Conservation (phyloP, 75 land plant genomes). For the Azolla pinnata region DNA sequence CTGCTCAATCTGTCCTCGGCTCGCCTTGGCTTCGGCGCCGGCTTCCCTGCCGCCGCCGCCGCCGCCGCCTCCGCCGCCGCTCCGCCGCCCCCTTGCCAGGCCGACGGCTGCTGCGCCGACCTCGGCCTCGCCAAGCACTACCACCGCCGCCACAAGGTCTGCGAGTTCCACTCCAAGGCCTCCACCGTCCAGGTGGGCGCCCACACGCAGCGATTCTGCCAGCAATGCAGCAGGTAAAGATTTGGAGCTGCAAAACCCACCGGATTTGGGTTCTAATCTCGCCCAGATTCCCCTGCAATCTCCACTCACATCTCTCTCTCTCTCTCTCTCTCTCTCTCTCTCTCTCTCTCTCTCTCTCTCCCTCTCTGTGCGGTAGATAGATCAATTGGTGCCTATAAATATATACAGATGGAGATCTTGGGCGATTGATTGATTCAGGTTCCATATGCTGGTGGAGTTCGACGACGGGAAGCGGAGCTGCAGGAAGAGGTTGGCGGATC, state of each 20-base stretch:
- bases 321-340: no score
- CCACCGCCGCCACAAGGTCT: slow-evolving; percentile 53
- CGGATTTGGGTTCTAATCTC: slow-evolving; percentile 2
- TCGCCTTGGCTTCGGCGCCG: slow-evolving; percentile 5
- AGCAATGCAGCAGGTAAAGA: slow-evolving; percentile 51
- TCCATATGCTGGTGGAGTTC: slow-evolving; percentile 25
- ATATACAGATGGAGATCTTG: no score
- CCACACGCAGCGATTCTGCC: slow-evolving; percentile 44
- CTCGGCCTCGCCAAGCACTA: slow-evolving; percentile 40
- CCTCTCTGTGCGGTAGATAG: no score
- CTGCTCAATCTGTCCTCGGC: slow-evolving; percentile 22
- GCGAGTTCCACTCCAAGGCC: slow-evolving; percentile 49
- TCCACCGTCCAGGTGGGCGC: slow-evolving; percentile 25
- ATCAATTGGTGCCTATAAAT: no score
- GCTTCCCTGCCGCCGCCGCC: slow-evolving; percentile 4
- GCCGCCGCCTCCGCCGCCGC: background rate
- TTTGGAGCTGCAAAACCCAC: background rate
- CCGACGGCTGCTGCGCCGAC: slow-evolving; percentile 48
- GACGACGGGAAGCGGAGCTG: slow-evolving; percentile 41
- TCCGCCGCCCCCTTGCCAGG: slow-evolving; percentile 37
- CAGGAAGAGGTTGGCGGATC: slow-evolving; percentile 34
- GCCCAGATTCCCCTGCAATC: background rate
- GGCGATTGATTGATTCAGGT: slow-evolving; percentile 10
- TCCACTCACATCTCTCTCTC: no score
- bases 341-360: no score